These are phyloP conservation scores for Nicotiana benthamiana DNA, from an alignment of 257 asterid genomes.

Conservation along the genomic window DNA sequence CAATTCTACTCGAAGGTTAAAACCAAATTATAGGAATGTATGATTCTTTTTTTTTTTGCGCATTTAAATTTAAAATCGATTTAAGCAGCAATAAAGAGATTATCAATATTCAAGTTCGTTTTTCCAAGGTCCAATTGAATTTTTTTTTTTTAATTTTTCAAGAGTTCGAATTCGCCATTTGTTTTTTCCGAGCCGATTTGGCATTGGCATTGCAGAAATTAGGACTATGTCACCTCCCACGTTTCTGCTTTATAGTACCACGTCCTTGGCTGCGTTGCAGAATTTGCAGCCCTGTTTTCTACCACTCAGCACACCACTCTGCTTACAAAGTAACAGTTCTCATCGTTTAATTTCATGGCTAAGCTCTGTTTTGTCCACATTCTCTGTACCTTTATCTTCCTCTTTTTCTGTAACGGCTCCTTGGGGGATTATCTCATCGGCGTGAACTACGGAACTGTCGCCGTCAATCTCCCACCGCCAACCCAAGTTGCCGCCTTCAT, in stretches of 20 bases:
- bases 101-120: not conserved
- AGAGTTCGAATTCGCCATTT: not conserved
- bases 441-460: constrained; percentile 18
- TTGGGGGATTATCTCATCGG: constrained; percentile 4
- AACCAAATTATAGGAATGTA: no score
- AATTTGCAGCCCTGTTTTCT: not conserved
- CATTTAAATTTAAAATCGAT: not conserved
- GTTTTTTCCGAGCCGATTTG: not conserved
- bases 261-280: not conserved
- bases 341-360: not conserved
- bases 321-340: no score
- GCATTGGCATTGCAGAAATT: not conserved
- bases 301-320: not conserved
- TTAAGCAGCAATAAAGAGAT: not conserved
- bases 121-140: not conserved
- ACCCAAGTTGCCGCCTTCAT: constrained; percentile 6
- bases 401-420: not conserved
- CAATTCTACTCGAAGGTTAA: no score
- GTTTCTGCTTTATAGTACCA: not conserved
- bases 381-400: not conserved
- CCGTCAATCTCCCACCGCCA: constrained; percentile 18
- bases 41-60: not conserved
- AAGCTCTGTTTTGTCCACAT: not conserved
- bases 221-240: not conserved
- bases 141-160: not conserved